Percentiles rank a stretch among this genome's conserved stretches.
Conservation (phyloP, 768 basidiomycete genomes). For the Pleurotus sapidus region DNA sequence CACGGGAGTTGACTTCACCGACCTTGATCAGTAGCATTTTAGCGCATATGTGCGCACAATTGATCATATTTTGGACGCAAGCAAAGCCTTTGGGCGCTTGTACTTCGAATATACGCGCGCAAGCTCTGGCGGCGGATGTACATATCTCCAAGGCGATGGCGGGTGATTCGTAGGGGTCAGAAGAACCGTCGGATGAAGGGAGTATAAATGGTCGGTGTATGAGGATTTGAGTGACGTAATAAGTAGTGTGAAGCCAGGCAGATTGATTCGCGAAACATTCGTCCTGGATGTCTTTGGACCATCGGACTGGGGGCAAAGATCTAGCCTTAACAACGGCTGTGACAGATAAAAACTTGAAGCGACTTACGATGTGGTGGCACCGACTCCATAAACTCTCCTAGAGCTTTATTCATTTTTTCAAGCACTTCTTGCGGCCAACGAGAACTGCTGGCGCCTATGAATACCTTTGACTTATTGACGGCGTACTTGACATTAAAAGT, state of each 20-base stretch:
- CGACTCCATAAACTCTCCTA: constrained; percentile 58
- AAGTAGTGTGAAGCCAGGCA: constrained; percentile 52
- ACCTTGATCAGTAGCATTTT: constrained; percentile 51
- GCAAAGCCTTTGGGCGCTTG: constrained; percentile 43
- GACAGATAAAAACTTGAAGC: background rate
- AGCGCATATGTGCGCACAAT: constrained; percentile 47
- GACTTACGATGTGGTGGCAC: constrained; percentile 54
- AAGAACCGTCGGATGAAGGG: constrained; percentile 14
- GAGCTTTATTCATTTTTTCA: constrained; percentile 34
- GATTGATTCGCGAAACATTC: constrained; percentile 52
- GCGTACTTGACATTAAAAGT: constrained; percentile 20
- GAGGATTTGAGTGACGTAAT: constrained; percentile 62
- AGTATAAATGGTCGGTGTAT: constrained; percentile 69
- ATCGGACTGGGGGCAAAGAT: constrained; percentile 38
- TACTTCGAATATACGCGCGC: constrained; percentile 54
- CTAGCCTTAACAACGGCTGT: too few relatives aligned
- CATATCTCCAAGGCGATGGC: constrained; percentile 56
- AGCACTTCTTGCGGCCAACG: constrained; percentile 42
- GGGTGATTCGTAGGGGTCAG: constrained; percentile 24
- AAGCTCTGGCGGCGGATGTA: constrained; percentile 57
- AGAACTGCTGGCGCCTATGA: constrained; percentile 3
- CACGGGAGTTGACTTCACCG: constrained; percentile 56
- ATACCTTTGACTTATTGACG: constrained; percentile 30
- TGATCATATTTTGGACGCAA: constrained; percentile 39
- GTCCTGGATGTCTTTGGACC: constrained; percentile 54